Conservation (phyloP, 345 rosid species). For the Punica granatum region DNA sequence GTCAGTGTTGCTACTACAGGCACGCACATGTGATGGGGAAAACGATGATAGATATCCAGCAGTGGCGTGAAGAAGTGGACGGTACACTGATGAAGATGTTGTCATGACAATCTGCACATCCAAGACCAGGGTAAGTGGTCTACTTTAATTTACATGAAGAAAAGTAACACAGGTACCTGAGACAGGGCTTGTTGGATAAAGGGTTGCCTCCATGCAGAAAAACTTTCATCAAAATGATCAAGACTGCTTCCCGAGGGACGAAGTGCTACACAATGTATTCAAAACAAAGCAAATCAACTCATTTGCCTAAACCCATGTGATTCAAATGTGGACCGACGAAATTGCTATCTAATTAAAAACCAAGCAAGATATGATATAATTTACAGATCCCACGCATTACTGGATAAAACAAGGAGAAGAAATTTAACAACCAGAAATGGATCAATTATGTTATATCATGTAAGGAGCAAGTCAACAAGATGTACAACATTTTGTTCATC, state of each 20-base stretch:
- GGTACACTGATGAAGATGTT: constrained; percentile 49
- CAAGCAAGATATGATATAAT: neutral
- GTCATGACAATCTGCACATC: constrained; percentile 63
- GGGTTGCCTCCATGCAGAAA: constrained; percentile 67
- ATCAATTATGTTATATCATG: neutral
- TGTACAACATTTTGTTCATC: neutral
- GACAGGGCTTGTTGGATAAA: constrained; percentile 62
- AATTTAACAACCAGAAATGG: neutral
- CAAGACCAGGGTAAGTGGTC: constrained; percentile 17
- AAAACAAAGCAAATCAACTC: constrained; percentile 14
- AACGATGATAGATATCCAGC: constrained; percentile 71
- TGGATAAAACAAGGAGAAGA: neutral
- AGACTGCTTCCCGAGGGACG: constrained; percentile 48
- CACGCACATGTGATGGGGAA: constrained; percentile 75
- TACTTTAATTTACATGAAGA: constrained; percentile 5
- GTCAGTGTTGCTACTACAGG: constrained; percentile 5
- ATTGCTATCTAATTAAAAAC: neutral
- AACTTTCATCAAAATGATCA: constrained; percentile 50
- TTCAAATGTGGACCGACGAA: neutral
- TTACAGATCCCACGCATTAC: neutral
- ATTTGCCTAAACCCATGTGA: neutral
- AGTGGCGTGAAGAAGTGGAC: constrained; percentile 60
- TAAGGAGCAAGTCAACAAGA: neutral
- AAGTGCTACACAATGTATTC: constrained; percentile 37
- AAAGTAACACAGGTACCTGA: constrained; percentile 32